Evolutionary conservation across 1,284 basidiomycete genomes (phyloP), one percentile per base, ranked within the genome.

Genomic region (Melampsora occidentalis): DNA sequence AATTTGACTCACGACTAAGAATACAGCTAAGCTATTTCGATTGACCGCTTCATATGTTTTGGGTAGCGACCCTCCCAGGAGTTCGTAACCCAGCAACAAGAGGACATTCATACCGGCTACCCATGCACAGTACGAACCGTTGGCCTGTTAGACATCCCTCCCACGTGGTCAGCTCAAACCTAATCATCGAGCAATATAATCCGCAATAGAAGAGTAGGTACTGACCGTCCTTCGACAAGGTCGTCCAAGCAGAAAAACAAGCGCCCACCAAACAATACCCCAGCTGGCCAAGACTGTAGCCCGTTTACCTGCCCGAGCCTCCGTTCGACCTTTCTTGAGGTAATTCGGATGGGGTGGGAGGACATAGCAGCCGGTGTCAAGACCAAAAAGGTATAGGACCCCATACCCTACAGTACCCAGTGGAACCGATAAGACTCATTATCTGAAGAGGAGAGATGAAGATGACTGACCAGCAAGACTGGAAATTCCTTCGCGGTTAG

Each of bases 401-500:
- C 97, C 86, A 83, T 99, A 99, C 6, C 96, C 95, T 91, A 78
- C 16, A 25, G 49, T n/a, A n/a, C 35, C 31, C 28, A 31, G 2
- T 42, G 28, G 10, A 31, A 31, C 49, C n/a, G 39, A 49, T 48
- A 42, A 22, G 57, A 48, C 12, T 33, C 12, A 16, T 46, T 49
- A 67, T n/a, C 71, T 67, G 75, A 69, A 62, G 33, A 31, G 49
- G 35, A n/a, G 9, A 28, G 64, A 48, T 42, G 3, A 22, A 39
- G 16, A 7, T 0, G 65, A 67, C 85, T 72, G 73, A 90, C 91
- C 92, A 65, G 88, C 84, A 33, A 97, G 86, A 4, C 91, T 94
- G 28, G 90, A 86, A 49, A 99, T 81, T 0, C 97, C 96, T 82
- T 97, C 94, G 81, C 97, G 97, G 84, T 99, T 98, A 51, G 89